Conservation (phyloP, 257 asterid species). For the Primulina tabacum region DNA sequence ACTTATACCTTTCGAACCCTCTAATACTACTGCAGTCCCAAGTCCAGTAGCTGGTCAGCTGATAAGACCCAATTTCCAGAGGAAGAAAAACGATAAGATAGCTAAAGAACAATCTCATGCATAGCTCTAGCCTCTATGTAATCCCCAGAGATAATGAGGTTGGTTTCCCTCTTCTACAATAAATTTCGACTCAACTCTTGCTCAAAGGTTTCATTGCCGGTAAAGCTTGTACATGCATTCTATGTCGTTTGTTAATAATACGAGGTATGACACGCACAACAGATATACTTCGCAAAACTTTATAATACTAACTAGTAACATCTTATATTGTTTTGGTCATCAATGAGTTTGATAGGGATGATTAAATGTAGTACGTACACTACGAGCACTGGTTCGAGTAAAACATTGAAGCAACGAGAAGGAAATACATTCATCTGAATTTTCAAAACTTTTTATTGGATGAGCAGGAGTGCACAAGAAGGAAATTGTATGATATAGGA, state of each 20-base stretch:
- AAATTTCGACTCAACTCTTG: slow-evolving; percentile 4
- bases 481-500: not conserved
- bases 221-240: slow-evolving; percentile 1
- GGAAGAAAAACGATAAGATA: slow-evolving; percentile 59
- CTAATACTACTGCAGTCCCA: slow-evolving; percentile 33
- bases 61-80: slow-evolving; percentile 75
- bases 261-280: not conserved
- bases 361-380: not conserved
- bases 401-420: not conserved
- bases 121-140: not conserved
- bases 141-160: slow-evolving; percentile 26
- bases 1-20: slow-evolving; percentile 54
- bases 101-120: slow-evolving; percentile 21
- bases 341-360: not conserved
- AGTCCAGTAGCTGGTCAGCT: slow-evolving; percentile 54
- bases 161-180: slow-evolving; percentile 17
- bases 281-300: not conserved
- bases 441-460: not conserved
- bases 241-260: not conserved
- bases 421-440: not conserved
- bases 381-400: not conserved
- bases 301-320: not conserved
- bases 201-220: not conserved
- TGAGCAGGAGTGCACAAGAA: not conserved
- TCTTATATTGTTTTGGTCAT: too few species aligned